These are phyloP conservation scores for Phytophthora meadii DNA, from an alignment of 352 stramenopile genomes.

Conservation along the genomic window DNA sequence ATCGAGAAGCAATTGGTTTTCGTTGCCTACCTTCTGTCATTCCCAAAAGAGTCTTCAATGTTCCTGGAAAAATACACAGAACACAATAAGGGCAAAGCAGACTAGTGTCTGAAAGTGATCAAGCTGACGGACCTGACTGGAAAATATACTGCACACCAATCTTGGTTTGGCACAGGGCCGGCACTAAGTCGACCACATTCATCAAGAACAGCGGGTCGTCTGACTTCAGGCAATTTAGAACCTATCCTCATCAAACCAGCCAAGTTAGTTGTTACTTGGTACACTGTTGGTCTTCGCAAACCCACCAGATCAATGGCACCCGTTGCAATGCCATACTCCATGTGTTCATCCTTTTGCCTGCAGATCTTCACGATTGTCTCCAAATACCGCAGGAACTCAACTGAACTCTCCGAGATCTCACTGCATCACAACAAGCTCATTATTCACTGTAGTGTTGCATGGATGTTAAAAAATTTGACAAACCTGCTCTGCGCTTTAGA, in stretches of 20 bases:
- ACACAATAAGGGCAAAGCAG: conserved; percentile 12
- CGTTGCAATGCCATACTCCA: conserved; percentile 63
- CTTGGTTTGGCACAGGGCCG: conserved; percentile 70
- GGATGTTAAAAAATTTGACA: not conserved
- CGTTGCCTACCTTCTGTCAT: conserved; percentile 66
- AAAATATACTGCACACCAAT: conserved; percentile 78
- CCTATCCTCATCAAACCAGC: conserved; percentile 37
- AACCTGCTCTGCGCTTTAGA: conserved; percentile 57
- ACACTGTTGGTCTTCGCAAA: conserved; percentile 5
- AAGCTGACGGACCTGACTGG: conserved; percentile 62
- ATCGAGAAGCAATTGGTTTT: not conserved
- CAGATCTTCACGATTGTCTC: conserved; percentile 76
- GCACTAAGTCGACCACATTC: conserved; percentile 85
- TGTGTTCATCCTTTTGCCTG: conserved; percentile 59
- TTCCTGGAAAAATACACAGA: conserved; percentile 42
- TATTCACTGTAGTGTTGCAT: not conserved
- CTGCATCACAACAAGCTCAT: conserved; percentile 28
- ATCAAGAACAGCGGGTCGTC: conserved; percentile 85
- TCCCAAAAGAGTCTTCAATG: conserved; percentile 62
- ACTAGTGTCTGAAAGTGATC: not conserved
- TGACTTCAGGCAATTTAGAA: conserved; percentile 77
- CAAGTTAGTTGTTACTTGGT: conserved; percentile 4
- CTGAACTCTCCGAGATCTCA: conserved; percentile 54
- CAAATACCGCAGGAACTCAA: conserved; percentile 83
- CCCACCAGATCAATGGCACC: conserved; percentile 53